Conservation (phyloP, 768 basidiomycete genomes). For the Russula compacta region DNA sequence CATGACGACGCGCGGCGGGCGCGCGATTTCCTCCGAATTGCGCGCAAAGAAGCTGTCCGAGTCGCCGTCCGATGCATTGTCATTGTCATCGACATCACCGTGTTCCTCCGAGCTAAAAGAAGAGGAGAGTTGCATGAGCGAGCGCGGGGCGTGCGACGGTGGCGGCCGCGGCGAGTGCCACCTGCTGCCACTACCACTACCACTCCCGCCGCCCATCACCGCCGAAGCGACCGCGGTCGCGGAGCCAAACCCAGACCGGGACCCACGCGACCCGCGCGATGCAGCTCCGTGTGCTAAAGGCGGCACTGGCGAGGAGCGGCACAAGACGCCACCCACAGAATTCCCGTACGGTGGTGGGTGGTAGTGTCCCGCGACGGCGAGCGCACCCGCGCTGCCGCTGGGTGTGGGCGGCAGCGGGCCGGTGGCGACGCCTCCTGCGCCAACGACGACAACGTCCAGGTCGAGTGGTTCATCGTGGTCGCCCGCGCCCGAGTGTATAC, state of each 20-base stretch:
- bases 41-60: constrained; percentile 21
- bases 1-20: background rate
- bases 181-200: background rate
- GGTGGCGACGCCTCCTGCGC: constrained; percentile 16
- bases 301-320: background rate
- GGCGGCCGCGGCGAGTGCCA: background rate
- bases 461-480: constrained; percentile 18
- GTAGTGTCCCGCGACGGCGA: background rate
- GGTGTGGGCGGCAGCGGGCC: constrained; percentile 16
- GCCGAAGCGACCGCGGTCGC: background rate
- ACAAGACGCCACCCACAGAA: background rate
- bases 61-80: constrained; percentile 10
- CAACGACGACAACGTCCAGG: constrained; percentile 18
- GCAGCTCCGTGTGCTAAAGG: background rate
- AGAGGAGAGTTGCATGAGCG: constrained; percentile 10
- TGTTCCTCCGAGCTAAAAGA: constrained; percentile 14
- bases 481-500: constrained; percentile 16
- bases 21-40: constrained; percentile 13
- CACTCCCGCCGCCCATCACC: background rate
- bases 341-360: background rate
- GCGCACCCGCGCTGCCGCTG: constrained; percentile 12
- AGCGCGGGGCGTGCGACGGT: constrained; percentile 1
- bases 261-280: background rate
- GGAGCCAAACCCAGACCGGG: background rate
- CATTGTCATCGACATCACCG: background rate